Base-by-base conservation (phyloP, 257 asterid genomes). In the Solanum corneliomulleri region DNA sequence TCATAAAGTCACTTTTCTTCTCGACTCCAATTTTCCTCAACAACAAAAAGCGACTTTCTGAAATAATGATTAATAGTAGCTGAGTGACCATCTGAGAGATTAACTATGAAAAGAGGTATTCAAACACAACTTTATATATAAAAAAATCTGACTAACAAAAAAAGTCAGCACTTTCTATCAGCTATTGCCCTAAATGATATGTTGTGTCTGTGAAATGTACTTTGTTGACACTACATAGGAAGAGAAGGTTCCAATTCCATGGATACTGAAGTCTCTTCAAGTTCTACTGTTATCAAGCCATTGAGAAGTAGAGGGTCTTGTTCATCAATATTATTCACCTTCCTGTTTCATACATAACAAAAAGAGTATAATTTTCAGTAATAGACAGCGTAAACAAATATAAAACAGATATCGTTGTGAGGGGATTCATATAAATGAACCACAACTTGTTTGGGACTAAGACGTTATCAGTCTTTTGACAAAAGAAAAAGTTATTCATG, bases 211-310 rank as follows among this genome's bases (percentile, higher is more conserved):
- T 27, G 64, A 80, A 29, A 47, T 29, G 20, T 47, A 80, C 85
- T 47, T 49, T 80, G 3, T 21, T 29, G 18, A 47, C 85, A 47
- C 85, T 86, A 87, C 89, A 88, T 87, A 25, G 85, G 77, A 89
- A 41, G 31, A 9, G 69, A 82, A 42, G 90, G 72, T 23, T 68
- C 77, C 83, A 74, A 56, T 33, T 68, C 74, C 86, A 78, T 52
- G 49, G 81, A 27, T 93, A 91, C 93, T 81, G 89, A 83, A 92
- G 91, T 91, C 86, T 89, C 94, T 90, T 89, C 92, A 4, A 91
- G 91, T 84, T 91, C 98, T 37, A 88, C 95, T 8, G 62, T 64
- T 68, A 86, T 62, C 80, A 80, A 49, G 72, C 87, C 92, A 35
- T 71, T 70, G 91, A 94, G 69, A 74, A 89, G 91, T 75, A 93